Percentiles rank a stretch among this genome's conserved stretches.
Conservation (phyloP, 345 rosid genomes). For the Pistacia integerrima region DNA sequence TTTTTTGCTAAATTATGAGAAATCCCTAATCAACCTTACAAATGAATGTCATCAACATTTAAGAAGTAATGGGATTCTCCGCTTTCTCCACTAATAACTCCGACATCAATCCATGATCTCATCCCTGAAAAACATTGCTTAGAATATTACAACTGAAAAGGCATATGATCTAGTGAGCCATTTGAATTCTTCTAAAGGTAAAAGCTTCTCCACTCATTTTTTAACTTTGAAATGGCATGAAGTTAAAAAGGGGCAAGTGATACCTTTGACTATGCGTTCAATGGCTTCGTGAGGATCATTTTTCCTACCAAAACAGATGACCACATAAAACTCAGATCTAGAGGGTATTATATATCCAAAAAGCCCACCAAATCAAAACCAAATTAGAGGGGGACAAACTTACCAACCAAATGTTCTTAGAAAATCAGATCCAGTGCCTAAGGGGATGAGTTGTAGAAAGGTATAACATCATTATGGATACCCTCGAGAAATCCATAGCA, state of each 20-base stretch:
- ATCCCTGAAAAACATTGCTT: slow-evolving; percentile 49
- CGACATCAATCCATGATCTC: slow-evolving; percentile 71
- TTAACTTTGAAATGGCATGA: neutral
- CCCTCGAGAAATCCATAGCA: slow-evolving; percentile 10
- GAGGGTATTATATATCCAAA: slow-evolving; percentile 2
- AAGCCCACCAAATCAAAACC: slow-evolving; percentile 11
- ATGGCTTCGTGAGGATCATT: no score
- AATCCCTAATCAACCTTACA: slow-evolving; percentile 55
- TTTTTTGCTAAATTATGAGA: slow-evolving; percentile 11
- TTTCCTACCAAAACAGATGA: neutral
- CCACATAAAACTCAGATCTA: slow-evolving; percentile 11
- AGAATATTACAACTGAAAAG: slow-evolving; percentile 1
- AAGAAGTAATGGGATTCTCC: slow-evolving; percentile 18
- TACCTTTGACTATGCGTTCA: no score
- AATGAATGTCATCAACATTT: slow-evolving; percentile 92
- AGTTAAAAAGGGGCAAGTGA: neutral
- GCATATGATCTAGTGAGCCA: neutral
- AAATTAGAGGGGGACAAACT: slow-evolving; percentile 14
- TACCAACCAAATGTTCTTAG: no score
- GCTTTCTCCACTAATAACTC: slow-evolving; percentile 60
- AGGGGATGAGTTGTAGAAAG: slow-evolving; percentile 58
- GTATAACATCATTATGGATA: slow-evolving; percentile 23
- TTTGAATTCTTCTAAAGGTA: neutral
- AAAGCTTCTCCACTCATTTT: neutral
- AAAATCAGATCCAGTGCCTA: no score